A percentile compares a stretch with the other conserved stretches of the same genome.
These are phyloP conservation scores for Tricholomella constricta DNA, from an alignment of 768 basidiomycete species.

Conservation along the genomic window DNA sequence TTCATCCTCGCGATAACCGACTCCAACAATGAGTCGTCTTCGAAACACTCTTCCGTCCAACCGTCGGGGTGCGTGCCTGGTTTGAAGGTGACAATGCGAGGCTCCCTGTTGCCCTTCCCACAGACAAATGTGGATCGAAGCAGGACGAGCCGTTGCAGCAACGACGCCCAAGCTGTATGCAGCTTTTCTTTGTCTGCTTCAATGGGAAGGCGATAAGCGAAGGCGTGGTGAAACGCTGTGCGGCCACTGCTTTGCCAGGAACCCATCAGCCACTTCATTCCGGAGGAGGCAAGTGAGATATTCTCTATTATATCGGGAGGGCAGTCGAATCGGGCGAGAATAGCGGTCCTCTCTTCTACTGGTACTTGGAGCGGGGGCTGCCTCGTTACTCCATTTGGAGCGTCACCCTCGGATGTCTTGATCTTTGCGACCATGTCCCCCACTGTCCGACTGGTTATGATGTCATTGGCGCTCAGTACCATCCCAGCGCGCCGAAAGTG, in stretches of 20 bases:
- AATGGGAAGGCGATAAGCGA: constrained; percentile 37
- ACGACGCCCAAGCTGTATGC: constrained; percentile 36
- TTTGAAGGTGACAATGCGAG: constrained; percentile 30
- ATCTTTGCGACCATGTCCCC: constrained; percentile 28
- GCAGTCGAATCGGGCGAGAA: constrained; percentile 20
- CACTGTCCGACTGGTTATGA: constrained; percentile 42
- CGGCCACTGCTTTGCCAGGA: constrained; percentile 46
- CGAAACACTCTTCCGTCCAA: constrained; percentile 25
- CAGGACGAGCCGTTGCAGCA: constrained; percentile 38
- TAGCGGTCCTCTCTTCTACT: constrained; percentile 19
- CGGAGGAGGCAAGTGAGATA: constrained; percentile 28
- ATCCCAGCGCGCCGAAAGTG: constrained; percentile 41
- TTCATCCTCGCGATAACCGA: constrained; percentile 24
- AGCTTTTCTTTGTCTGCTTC: constrained; percentile 31
- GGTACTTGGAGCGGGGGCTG: constrained; percentile 5
- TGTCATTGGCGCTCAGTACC: constrained; percentile 35
- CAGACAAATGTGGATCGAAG: constrained; percentile 46
- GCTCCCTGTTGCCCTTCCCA: constrained; percentile 23
- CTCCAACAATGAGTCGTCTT: constrained; percentile 2
- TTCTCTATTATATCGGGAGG: constrained; percentile 20
- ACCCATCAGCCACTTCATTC: constrained; percentile 40
- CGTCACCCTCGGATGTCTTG: neutral
- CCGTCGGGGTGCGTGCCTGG: constrained; percentile 9
- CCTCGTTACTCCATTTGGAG: neutral
- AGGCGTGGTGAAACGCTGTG: constrained; percentile 45